A percentile compares a stretch with the other conserved stretches of the same genome.
Evolutionary conservation across 257 asterid species (phyloP).

Genomic region (Solanum lignicaule): DNA sequence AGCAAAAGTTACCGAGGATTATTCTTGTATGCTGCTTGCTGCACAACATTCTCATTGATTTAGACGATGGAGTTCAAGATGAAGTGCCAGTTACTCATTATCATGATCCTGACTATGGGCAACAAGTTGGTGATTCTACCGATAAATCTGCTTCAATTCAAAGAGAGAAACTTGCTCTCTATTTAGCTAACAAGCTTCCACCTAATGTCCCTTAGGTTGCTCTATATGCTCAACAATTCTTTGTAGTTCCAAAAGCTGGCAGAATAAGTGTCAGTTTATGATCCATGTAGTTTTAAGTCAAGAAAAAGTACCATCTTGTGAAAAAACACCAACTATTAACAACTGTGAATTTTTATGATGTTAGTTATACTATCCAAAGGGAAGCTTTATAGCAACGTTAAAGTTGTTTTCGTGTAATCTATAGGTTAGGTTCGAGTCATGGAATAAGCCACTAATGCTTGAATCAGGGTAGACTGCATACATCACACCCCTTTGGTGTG

Average conservation of each 20-base stretch:
- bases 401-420: background rate
- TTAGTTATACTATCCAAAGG: background rate
- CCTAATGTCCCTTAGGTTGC: background rate
- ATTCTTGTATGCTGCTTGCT: slow-evolving; percentile 14
- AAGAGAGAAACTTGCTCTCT: slow-evolving; percentile 21
- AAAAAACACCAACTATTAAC: background rate
- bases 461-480: background rate
- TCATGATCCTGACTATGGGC: background rate
- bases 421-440: background rate
- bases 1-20: slow-evolving; percentile 12
- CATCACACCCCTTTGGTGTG: background rate
- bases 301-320: background rate
- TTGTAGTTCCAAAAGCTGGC: background rate
- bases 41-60: slow-evolving; percentile 19
- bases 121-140: background rate
- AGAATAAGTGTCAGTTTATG: background rate
- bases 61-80: slow-evolving; percentile 3
- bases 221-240: background rate
- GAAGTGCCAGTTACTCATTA: background rate
- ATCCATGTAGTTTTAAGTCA: background rate
- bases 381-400: background rate
- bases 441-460: background rate
- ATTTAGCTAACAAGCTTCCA: slow-evolving; percentile 4
- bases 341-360: background rate
- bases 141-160: background rate